Conservation (phyloP, 208 protist species). For the Crithidia expoeki region DNA sequence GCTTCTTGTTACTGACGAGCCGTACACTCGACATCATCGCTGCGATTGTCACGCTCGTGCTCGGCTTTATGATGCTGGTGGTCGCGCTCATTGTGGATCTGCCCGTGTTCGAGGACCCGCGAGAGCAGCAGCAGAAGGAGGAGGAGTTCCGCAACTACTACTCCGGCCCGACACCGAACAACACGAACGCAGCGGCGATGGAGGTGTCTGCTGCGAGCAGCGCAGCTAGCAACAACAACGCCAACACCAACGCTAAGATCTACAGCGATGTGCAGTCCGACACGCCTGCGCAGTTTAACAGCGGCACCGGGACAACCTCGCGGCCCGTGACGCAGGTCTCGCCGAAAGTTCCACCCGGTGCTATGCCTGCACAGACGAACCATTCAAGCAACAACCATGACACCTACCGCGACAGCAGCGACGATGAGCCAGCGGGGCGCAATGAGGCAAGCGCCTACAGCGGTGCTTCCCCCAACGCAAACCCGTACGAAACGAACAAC, state of each 20-base stretch:
- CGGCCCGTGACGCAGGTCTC: not conserved
- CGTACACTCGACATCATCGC: slow-evolving; percentile 45
- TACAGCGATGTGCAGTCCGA: slow-evolving; percentile 1
- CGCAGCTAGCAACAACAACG: not conserved
- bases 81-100: slow-evolving; percentile 51
- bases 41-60: slow-evolving; percentile 40
- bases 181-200: not conserved
- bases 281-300: slow-evolving; percentile 8
- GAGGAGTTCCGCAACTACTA: slow-evolving; percentile 39
- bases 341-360: slow-evolving; percentile 3
- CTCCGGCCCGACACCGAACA: slow-evolving; percentile 16
- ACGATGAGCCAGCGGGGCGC: slow-evolving; percentile 13
- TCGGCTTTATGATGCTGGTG: slow-evolving; percentile 70
- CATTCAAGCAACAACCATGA: slow-evolving; percentile 6
- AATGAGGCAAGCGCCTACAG: not conserved
- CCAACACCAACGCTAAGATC: no score
- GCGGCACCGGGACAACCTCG: not conserved
- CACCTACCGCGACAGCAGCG: slow-evolving; percentile 10
- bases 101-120: slow-evolving; percentile 59
- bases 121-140: slow-evolving; percentile 37
- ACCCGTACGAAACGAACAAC: slow-evolving; percentile 13
- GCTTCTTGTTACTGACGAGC: slow-evolving; percentile 56
- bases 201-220: not conserved
- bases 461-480: not conserved
- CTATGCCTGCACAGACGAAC: slow-evolving; percentile 15